Percentiles rank a stretch among this genome's conserved stretches.
Evolutionary conservation across 176 grass and related monocot genomes (phyloP).

Genomic region (Oryza coarctata): DNA sequence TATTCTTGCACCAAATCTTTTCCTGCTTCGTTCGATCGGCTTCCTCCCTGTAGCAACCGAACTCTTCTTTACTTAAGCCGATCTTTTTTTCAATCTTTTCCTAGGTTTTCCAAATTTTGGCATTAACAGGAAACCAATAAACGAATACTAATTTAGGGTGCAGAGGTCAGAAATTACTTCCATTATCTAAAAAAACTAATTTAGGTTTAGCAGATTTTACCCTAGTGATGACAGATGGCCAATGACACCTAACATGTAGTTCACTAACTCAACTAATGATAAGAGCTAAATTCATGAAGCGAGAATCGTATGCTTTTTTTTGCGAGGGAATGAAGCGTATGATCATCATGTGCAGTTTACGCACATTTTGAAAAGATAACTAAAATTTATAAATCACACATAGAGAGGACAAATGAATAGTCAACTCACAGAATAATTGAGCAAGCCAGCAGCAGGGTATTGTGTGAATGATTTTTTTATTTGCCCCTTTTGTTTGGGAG

Average conservation of each 20-base stretch:
- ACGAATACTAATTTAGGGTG: too few relatives aligned
- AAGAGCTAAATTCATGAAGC: neutral
- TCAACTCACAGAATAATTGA: slow-evolving; percentile 15
- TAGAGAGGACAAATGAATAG: neutral
- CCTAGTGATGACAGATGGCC: too few relatives aligned
- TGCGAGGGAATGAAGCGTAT: neutral
- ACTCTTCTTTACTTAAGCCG: too few relatives aligned
- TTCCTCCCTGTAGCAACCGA: too few relatives aligned
- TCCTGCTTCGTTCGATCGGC: too few relatives aligned
- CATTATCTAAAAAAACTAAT: too few relatives aligned
- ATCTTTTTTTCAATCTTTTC: too few relatives aligned
- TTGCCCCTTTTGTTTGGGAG: neutral
- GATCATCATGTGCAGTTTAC: neutral
- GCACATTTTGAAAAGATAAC: neutral
- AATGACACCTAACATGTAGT: neutral
- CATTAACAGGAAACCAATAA: neutral
- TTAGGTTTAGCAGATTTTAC: slow-evolving; percentile 2
- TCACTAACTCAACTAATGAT: too few relatives aligned
- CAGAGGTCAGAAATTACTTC: too few relatives aligned
- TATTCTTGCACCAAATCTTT: too few relatives aligned
- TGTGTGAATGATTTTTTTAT: neutral
- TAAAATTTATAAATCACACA: neutral
- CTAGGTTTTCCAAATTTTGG: too few relatives aligned
- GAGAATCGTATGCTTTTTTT: too few relatives aligned
- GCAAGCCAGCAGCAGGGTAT: slow-evolving; percentile 1